Base-by-base conservation (phyloP, 2,329 filamentous ascomycete species). In the Alternaria arborescens region DNA sequence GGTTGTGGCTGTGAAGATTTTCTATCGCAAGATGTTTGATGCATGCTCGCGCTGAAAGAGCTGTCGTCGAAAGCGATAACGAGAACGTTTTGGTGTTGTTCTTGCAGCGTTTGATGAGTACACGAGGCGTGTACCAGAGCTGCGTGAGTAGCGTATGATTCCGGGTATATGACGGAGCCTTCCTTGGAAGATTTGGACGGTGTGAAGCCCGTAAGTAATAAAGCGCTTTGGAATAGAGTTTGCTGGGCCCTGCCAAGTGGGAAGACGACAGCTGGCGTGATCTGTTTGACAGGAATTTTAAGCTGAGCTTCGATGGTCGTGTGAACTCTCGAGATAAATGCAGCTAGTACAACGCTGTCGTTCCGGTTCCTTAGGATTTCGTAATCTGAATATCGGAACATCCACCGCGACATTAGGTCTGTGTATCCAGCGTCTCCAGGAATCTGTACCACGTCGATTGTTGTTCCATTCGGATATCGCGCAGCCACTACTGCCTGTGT, bases 41-140 rank as follows among this genome's bases (percentile, higher is more conserved):
- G 65, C 18, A 69, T 63, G 5, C 65, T 65, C 18, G 64, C 66
- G 46, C 62, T 67, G 42, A 75, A 72, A n/a, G 69, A 71, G 3
- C 62, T 65, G 28, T 69, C 66, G 52, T 74, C 72, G 41, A 75
- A 74, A 20, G 70, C 61, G 3, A 75, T 43, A 43, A 72, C 72
- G 12, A 75, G 60, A 4, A 72, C 60, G 11, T 67, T 62, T 40
- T 69, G 60, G 22, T 64, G 53, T 6, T 43, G 55, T 42, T 46
- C 38, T n/a, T 24, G 22, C 3, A 51, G 30, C 0, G 46, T 40
- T n/a, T 30, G 40, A 5, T 14, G 22, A 3, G 8, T 24, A 24
- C 57, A 55, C 3, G 52, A 60, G 53, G 18, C 36, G 22, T 26
- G 41, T 38, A 51, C 61, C 54, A 20, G 58, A 18, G 14, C 51